phyloP scores from a whole-genome alignment of 192 early-diverging fungal species.

The Gonapodya prolifera region DNA sequence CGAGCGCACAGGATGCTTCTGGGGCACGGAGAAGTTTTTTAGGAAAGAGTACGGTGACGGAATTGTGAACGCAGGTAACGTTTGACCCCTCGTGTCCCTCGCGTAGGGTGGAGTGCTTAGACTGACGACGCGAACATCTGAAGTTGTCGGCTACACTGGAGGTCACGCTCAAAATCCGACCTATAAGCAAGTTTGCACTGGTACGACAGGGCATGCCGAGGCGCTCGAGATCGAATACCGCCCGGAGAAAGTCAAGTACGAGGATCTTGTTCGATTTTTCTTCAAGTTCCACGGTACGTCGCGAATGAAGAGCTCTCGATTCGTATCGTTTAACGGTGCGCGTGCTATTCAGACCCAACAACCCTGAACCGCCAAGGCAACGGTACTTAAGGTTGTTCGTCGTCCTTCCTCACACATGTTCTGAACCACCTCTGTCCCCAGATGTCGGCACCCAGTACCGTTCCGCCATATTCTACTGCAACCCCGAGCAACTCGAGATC shows the following conservation, averaged over 20 bases:
- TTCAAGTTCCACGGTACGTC: constrained; percentile 20
- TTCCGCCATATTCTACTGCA: constrained; percentile 75
- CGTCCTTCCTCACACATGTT: too few relatives aligned
- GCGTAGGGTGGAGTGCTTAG: background rate
- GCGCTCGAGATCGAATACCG: constrained; percentile 67
- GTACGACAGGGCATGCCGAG: constrained; percentile 70
- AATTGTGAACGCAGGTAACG: background rate
- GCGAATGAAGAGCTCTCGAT: background rate
- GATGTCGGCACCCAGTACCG: constrained; percentile 83
- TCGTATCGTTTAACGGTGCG: constrained; percentile 36
- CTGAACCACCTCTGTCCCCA: too few relatives aligned
- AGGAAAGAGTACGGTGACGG: background rate
- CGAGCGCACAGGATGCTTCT: too few relatives aligned
- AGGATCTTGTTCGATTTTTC: constrained; percentile 66
- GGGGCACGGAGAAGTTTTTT: constrained; percentile 1
- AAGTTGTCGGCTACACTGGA: constrained; percentile 53
- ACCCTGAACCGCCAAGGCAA: constrained; percentile 56
- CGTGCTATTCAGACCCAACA: constrained; percentile 62
- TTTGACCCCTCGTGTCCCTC: background rate
- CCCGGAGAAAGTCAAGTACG: constrained; percentile 56
- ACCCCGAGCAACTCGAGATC: constrained; percentile 49
- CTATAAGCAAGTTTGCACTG: constrained; percentile 55
- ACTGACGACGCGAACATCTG: background rate
- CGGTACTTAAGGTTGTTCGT: background rate
- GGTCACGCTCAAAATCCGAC: constrained; percentile 23